Evolutionary conservation across 2,329 filamentous ascomycete genomes (phyloP), one percentile per base, ranked within the genome.

Genomic region (Colletotrichum tabaci): DNA sequence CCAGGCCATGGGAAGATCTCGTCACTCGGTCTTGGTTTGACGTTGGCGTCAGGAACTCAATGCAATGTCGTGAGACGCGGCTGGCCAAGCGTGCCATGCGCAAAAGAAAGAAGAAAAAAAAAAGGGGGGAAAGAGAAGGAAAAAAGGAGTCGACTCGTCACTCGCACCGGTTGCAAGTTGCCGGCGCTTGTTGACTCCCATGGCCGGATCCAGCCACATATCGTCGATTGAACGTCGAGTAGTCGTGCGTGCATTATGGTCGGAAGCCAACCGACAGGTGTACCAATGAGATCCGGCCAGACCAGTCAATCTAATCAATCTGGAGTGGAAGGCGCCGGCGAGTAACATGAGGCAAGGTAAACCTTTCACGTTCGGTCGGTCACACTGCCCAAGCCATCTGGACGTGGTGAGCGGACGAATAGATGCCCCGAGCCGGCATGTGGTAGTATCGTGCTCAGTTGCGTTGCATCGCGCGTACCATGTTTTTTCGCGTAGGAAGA

Each of bases 221-320:
- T 52, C 38, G 57, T 56, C 67, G 46, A 35, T 35, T 18, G 30
- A 49, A 50, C 35, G 47, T 46, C 56, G 52, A 50, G 13, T 21
- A 16, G 68, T 46, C 40, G 42, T 47, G 26, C 13, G 4, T 60
- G 40, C 56, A 5, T 30, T 35, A 2, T 16, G 21, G 46, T 57
- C 26, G 56, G 13, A 5, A 58, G 38, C 35, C 52, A 61, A 53
- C 56, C 58, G 65, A 42, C 47, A n/a, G 46, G 46, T 30, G 23
- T 18, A 16, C 68, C 58, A 71, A 71, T 58, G 26, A 55, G 46
- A 42, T 26, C 13, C 6, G 15, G 53, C 53, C 65, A 63, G 35
- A 53, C 40, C 53, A 49, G 60, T 38, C 40, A 58, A 69, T 72
- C 69, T 72, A 73, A 73, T 73, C 71, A 72, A 73, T 72, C 71